Evolutionary conservation across 352 stramenopile genomes (phyloP).

Genomic region (Detonula confervacea): DNA sequence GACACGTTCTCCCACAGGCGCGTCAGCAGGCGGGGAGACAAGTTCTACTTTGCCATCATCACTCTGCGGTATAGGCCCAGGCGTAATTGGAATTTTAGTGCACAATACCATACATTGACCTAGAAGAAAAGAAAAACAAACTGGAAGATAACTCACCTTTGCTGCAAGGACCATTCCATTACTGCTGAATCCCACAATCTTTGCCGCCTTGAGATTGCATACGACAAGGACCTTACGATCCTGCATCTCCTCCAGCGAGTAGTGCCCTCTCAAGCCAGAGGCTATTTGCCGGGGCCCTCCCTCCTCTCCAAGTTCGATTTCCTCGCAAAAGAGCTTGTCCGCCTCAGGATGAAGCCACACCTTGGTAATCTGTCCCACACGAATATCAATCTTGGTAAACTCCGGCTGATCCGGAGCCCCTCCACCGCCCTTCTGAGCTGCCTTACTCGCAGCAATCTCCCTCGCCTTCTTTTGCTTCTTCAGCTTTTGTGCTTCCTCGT

Average conservation of each 20-base stretch:
- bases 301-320: conserved; percentile 97
- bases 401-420: conserved; percentile 78
- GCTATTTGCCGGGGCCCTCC: conserved; percentile 93
- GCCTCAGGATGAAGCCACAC: conserved; percentile 84
- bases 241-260: conserved; percentile 94
- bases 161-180: conserved; percentile 97
- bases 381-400: conserved; percentile 83
- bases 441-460: conserved; percentile 67
- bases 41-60: conserved; percentile 92
- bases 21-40: conserved; percentile 91
- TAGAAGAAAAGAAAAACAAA: too few species aligned
- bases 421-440: conserved; percentile 42
- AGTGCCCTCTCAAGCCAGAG: conserved; percentile 94
- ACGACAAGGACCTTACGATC: conserved; percentile 94
- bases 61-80: too few species aligned
- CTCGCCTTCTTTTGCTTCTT: conserved; percentile 85
- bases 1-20: conserved; percentile 92
- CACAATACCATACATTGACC: too few species aligned
- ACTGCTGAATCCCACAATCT: conserved; percentile 94
- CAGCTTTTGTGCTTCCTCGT: conserved; percentile 73
- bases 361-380: conserved; percentile 78
- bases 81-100: too few species aligned
- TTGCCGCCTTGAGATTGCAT: conserved; percentile 97
- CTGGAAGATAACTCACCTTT: too few species aligned
- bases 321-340: conserved; percentile 97